Evolutionary conservation across 1,139 yeast genomes (phyloP).

Genomic region (Pichia sp.): DNA sequence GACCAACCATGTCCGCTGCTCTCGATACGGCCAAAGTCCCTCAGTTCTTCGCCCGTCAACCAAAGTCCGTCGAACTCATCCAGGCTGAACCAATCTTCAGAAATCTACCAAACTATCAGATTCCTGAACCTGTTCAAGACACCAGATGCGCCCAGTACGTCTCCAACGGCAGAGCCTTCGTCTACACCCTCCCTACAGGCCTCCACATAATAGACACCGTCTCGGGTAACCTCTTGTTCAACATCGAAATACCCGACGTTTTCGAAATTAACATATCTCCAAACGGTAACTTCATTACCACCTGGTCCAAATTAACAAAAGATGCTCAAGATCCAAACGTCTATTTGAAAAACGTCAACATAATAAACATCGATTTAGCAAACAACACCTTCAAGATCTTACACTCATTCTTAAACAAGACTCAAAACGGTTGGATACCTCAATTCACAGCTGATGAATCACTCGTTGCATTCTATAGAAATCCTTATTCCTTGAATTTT

Average conservation of each 20-base stretch:
- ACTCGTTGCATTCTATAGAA: constrained; percentile 61
- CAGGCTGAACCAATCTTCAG: constrained; percentile 49
- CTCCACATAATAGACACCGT: constrained; percentile 62
- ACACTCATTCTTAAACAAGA: constrained; percentile 72
- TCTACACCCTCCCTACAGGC: constrained; percentile 53
- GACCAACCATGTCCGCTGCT: not conserved
- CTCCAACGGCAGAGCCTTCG: constrained; percentile 54
- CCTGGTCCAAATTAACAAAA: constrained; percentile 89
- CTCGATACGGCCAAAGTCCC: constrained; percentile 14
- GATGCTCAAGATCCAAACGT: constrained; percentile 57
- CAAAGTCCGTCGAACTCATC: constrained; percentile 58
- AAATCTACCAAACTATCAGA: constrained; percentile 36
- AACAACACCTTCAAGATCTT: constrained; percentile 40
- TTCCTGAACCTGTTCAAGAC: constrained; percentile 28
- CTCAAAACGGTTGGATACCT: constrained; percentile 89
- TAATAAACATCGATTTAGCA: constrained; percentile 43
- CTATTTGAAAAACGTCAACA: constrained; percentile 72
- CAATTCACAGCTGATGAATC: constrained; percentile 80
- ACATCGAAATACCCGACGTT: constrained; percentile 56
- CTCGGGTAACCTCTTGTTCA: constrained; percentile 42
- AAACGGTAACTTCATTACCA: constrained; percentile 75
- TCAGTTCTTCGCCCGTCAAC: constrained; percentile 42
- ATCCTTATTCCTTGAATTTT: constrained; percentile 68
- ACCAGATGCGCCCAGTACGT: constrained; percentile 46
- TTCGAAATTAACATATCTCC: constrained; percentile 88